These are phyloP conservation scores for Calonectria leucothoes DNA, from an alignment of 2,329 filamentous ascomycete genomes.

Conservation along the genomic window DNA sequence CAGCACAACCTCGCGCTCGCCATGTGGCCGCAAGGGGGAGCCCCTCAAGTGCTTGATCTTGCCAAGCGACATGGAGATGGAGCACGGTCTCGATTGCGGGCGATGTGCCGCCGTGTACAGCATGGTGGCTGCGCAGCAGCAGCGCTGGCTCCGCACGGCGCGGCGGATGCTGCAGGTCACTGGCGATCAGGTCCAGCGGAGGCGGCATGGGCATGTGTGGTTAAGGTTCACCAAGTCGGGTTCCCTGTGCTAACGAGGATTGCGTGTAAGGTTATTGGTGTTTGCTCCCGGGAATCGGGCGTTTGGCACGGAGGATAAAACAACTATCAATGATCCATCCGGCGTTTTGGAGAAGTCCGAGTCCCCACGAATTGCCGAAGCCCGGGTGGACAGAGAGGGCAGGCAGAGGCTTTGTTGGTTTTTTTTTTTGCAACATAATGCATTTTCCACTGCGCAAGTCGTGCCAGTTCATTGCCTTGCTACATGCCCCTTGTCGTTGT, in stretches of 20 bases:
- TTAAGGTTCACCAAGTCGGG: not conserved
- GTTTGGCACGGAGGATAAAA: not conserved
- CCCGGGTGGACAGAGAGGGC: not conserved
- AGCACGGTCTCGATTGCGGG: not conserved
- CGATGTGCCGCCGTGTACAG: not conserved
- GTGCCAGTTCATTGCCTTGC: not conserved
- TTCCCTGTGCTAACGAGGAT: not conserved
- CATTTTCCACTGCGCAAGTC: not conserved
- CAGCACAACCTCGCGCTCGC: constrained; percentile 39
- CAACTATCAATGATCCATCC: not conserved
- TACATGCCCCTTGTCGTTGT: not conserved
- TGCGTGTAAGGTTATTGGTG: not conserved
- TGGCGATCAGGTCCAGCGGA: not conserved
- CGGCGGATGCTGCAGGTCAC: not conserved
- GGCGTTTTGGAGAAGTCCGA: not conserved
- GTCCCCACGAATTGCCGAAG: not conserved
- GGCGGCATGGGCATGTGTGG: not conserved
- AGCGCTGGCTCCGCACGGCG: not conserved
- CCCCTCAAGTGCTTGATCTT: not conserved
- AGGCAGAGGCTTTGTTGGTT: not conserved
- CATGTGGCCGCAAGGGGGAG: constrained; percentile 33
- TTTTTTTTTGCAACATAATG: not conserved
- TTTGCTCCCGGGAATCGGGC: not conserved
- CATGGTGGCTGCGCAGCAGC: not conserved
- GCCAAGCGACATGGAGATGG: not conserved